A percentile compares a stretch with the other conserved stretches of the same genome.
phyloP scores from a whole-genome alignment of 306 rosid genomes.

The Purshia tridentata region DNA sequence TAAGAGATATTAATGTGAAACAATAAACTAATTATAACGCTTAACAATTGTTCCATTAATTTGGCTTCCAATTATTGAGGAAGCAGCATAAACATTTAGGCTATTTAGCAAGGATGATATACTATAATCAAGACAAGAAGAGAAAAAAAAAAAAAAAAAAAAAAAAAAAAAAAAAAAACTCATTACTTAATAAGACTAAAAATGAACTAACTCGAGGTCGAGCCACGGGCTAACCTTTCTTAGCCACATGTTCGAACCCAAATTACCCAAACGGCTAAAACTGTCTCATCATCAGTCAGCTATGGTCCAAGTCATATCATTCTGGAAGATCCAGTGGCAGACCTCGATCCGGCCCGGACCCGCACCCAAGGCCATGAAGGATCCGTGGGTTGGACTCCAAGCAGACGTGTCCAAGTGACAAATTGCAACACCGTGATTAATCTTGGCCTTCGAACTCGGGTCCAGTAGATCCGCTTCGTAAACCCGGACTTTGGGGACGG shows the following conservation, averaged over 20 bases:
- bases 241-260: constrained; percentile 38
- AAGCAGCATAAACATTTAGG: constrained; percentile 30
- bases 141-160: constrained; percentile 21
- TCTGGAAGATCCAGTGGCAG: constrained; percentile 95
- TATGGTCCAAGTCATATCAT: constrained; percentile 83
- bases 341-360: constrained; percentile 90
- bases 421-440: constrained; percentile 80
- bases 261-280: not conserved
- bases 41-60: constrained; percentile 17
- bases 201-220: constrained; percentile 22
- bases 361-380: constrained; percentile 75
- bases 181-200: constrained; percentile 31
- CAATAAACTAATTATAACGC: not conserved
- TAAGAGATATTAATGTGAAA: not conserved
- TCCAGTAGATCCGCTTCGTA: constrained; percentile 83
- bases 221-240: constrained; percentile 48
- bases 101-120: constrained; percentile 24
- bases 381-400: constrained; percentile 90
- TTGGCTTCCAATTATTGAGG: constrained; percentile 35
- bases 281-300: constrained; percentile 47
- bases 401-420: constrained; percentile 88
- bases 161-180: not conserved
- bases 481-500: constrained; percentile 92
- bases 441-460: constrained; percentile 51
- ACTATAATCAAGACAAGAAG: constrained; percentile 12